Evolutionary conservation across 2,329 filamentous ascomycete genomes (phyloP).

Genomic region (Pseudocercospora vitis): DNA sequence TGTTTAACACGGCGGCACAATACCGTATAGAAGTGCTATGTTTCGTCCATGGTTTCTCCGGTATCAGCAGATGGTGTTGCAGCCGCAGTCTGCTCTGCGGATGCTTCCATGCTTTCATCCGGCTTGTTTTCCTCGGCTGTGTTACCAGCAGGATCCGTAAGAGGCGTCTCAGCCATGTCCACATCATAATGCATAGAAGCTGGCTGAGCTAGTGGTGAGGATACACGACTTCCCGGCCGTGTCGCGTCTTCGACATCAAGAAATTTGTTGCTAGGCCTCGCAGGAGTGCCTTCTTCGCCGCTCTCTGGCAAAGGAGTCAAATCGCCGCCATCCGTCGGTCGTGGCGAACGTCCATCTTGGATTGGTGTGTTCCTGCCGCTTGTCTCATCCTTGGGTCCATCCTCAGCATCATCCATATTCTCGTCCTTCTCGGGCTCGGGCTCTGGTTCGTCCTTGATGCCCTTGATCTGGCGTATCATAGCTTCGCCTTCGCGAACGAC

Average conservation of each 20-base stretch:
- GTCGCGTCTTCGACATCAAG: conserved; percentile 33
- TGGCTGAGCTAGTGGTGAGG: conserved; percentile 27
- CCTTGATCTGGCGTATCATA: conserved; percentile 79
- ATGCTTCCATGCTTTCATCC: conserved; percentile 23
- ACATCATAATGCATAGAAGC: conserved; percentile 30
- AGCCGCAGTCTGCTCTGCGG: conserved; percentile 17
- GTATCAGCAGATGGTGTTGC: conserved; percentile 24
- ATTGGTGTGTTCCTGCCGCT: conserved; percentile 50
- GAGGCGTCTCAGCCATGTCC: conserved; percentile 30
- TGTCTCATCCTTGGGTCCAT: conserved; percentile 42
- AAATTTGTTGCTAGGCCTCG: conserved; percentile 32
- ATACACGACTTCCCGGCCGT: conserved; percentile 25
- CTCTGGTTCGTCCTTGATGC: conserved; percentile 94
- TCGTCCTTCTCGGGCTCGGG: conserved; percentile 71
- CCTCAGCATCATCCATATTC: conserved; percentile 46
- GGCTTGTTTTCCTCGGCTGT: conserved; percentile 19
- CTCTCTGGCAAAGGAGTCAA: conserved; percentile 43
- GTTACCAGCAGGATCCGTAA: conserved; percentile 9
- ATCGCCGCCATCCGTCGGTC: conserved; percentile 29
- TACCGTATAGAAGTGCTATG: too few relatives aligned
- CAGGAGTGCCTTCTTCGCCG: conserved; percentile 29
- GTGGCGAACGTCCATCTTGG: conserved; percentile 40
- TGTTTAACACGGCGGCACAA: too few relatives aligned
- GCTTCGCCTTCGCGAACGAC: conserved; percentile 92
- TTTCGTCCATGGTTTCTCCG: conserved; percentile 30